Evolutionary conservation across 257 asterid species (phyloP).

Genomic region (Cinchona pubescens): DNA sequence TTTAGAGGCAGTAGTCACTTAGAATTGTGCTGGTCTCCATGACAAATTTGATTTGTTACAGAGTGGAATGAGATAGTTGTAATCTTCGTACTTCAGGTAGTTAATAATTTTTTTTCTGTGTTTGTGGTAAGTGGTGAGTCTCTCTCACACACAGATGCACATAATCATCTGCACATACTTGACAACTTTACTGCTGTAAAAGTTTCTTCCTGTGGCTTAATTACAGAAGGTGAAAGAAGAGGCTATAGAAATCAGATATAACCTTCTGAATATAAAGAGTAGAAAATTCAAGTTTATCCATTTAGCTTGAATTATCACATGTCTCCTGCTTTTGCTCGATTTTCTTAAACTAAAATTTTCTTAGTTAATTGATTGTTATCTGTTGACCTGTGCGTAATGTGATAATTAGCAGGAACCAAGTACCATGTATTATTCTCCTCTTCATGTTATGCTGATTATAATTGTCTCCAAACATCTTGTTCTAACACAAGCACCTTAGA

Average conservation of each 20-base stretch:
- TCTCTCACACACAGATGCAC: constrained; percentile 12
- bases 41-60: too few species aligned
- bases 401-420: not conserved
- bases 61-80: too few species aligned
- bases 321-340: not conserved
- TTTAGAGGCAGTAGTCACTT: constrained; percentile 54
- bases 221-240: constrained; percentile 37
- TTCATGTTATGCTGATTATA: too few species aligned
- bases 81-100: constrained; percentile 34
- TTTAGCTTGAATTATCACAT: too few species aligned
- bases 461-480: too few species aligned
- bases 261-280: too few species aligned
- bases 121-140: constrained; percentile 49
- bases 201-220: constrained; percentile 34
- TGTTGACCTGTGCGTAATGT: not conserved
- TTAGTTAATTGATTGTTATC: not conserved
- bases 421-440: not conserved
- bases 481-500: too few species aligned
- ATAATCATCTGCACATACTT: too few species aligned
- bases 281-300: too few species aligned
- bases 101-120: constrained; percentile 21
- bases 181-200: too few species aligned
- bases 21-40: constrained; percentile 35
- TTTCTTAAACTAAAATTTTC: not conserved
- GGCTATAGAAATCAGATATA: constrained; percentile 47